Evolutionary conservation across 805 yeast species (phyloP).

Genomic region (Tetrapisispora phaffii): DNA sequence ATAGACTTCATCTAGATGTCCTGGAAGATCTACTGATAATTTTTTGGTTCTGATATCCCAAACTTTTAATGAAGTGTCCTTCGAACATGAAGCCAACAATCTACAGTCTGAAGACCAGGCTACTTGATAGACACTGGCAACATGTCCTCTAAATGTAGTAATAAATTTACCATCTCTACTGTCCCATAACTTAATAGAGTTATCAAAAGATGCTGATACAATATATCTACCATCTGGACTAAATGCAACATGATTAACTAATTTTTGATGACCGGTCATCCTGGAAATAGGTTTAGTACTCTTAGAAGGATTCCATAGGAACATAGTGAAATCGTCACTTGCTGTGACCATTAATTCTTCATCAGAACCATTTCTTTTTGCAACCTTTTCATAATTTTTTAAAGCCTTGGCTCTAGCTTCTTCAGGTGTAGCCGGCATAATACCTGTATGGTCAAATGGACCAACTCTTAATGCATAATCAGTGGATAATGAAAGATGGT

Average conservation of each 20-base stretch:
- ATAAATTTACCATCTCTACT: constrained; percentile 85
- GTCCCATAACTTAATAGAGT: constrained; percentile 93
- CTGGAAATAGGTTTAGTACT: constrained; percentile 76
- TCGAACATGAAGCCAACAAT: constrained; percentile 82
- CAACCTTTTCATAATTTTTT: constrained; percentile 46
- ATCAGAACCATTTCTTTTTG: constrained; percentile 42
- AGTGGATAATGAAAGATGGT: constrained; percentile 84
- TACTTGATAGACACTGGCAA: constrained; percentile 94
- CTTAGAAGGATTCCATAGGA: constrained; percentile 85
- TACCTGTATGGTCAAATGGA: constrained; percentile 68
- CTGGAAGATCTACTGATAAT: constrained; percentile 82
- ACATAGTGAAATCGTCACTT: constrained; percentile 96
- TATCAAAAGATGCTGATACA: constrained; percentile 91
- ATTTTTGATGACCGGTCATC: constrained; percentile 95
- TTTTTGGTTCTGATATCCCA: constrained; percentile 90
- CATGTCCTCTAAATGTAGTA: constrained; percentile 91
- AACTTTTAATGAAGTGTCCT: constrained; percentile 90
- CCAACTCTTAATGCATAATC: constrained; percentile 84
- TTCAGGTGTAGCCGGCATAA: constrained; percentile 34
- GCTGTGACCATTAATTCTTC: constrained; percentile 94
- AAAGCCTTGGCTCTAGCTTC: constrained; percentile 42
- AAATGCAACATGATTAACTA: constrained; percentile 90
- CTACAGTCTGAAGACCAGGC: constrained; percentile 97
- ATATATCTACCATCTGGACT: constrained; percentile 90
- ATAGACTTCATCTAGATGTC: constrained; percentile 90